A percentile compares a stretch with the other conserved stretches of the same genome.
Evolutionary conservation across 1,284 basidiomycete genomes (phyloP).

Genomic region (Puccinia coronata): DNA sequence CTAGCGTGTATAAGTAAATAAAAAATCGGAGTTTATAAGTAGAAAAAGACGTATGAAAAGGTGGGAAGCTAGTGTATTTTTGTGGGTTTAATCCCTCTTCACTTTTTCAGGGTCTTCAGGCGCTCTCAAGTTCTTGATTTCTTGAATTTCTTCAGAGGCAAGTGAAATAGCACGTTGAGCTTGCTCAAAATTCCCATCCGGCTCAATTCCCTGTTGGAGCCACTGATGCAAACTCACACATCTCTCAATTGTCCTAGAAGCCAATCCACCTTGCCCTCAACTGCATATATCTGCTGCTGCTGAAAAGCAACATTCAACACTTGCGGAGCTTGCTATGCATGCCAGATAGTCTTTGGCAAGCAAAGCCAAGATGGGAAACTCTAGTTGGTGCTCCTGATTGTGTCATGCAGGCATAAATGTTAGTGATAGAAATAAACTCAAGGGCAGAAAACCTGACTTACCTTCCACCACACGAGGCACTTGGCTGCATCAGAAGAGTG

Average conservation of each 20-base stretch:
- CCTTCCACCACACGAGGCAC: slow-evolving; percentile 4
- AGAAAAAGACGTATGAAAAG: too few species aligned
- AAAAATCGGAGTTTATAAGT: too few species aligned
- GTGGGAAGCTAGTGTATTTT: too few species aligned
- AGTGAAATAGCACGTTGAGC: too few species aligned
- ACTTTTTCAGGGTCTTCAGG: too few species aligned
- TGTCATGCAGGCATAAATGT: neutral
- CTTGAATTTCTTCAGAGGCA: too few species aligned
- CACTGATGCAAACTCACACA: too few species aligned
- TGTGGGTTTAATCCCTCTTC: too few species aligned
- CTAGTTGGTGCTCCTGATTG: neutral
- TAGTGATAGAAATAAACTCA: neutral
- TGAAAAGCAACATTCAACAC: slow-evolving; percentile 6
- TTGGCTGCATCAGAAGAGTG: neutral
- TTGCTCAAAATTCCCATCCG: too few species aligned
- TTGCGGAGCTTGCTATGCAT: slow-evolving; percentile 4
- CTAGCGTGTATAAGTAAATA: too few species aligned
- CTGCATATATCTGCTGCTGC: slow-evolving; percentile 2
- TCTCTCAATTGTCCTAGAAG: neutral
- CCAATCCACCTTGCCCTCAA: neutral
- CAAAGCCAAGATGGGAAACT: neutral
- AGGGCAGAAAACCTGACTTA: neutral
- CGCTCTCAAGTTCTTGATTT: too few species aligned
- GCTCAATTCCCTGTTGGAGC: neutral
- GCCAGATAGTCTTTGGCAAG: neutral